These are phyloP conservation scores for Lippia alba DNA, from an alignment of 305 asterid genomes.

Conservation along the genomic window DNA sequence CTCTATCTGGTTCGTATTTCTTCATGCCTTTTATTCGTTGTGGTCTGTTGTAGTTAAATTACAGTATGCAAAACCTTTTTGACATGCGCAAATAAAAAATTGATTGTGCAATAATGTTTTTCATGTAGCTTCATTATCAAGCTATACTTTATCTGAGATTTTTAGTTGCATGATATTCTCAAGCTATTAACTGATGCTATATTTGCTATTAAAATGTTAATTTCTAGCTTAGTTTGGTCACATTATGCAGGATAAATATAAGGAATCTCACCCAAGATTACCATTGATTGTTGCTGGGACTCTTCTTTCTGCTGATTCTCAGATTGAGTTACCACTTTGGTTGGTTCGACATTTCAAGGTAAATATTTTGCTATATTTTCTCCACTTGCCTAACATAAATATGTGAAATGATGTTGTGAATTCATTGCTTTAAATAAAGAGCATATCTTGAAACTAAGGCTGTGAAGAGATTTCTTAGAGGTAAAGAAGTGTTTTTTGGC, in stretches of 20 bases:
- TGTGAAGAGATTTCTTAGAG: background rate
- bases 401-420: background rate
- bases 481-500: constrained; percentile 3
- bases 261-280: constrained; percentile 73
- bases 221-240: constrained; percentile 21
- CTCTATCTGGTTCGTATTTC: constrained; percentile 79
- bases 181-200: constrained; percentile 27
- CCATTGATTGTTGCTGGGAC: constrained; percentile 89
- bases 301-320: constrained; percentile 92
- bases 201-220: constrained; percentile 12
- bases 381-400: constrained; percentile 19
- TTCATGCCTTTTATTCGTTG: constrained; percentile 6
- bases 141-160: constrained; percentile 2
- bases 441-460: constrained; percentile 12
- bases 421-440: background rate
- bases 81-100: constrained; percentile 23
- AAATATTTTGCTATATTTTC: constrained; percentile 28
- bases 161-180: constrained; percentile 25
- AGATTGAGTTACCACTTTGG: constrained; percentile 94
- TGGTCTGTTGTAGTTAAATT: constrained; percentile 25
- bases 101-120: background rate
- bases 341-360: constrained; percentile 90
- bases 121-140: constrained; percentile 3
- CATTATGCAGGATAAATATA: constrained; percentile 82
- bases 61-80: constrained; percentile 6